Evolutionary conservation across 1,139 yeast species (phyloP).

Genomic region (Zygotorulaspora mrakii): DNA sequence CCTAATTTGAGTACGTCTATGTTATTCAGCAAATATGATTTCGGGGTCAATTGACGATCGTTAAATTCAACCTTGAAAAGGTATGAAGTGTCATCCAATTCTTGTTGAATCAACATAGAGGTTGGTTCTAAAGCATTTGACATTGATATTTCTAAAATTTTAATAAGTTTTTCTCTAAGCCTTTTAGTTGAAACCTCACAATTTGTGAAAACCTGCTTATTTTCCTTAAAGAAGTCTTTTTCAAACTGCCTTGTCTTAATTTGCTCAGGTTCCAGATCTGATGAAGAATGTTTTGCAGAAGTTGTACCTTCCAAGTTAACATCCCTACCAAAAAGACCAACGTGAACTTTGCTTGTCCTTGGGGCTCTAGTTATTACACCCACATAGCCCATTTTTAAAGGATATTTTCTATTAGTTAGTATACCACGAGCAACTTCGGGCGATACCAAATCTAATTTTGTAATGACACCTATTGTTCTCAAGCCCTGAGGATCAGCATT

Average conservation of each 20-base stretch:
- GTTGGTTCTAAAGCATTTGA: conserved; percentile 86
- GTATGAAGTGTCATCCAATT: conserved; percentile 88
- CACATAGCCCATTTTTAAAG: conserved; percentile 92
- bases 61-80: conserved; percentile 94
- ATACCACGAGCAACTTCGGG: conserved; percentile 68
- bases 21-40: conserved; percentile 87
- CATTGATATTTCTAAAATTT: conserved; percentile 87
- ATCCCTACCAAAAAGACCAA: conserved; percentile 20
- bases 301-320: conserved; percentile 35
- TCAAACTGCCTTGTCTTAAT: conserved; percentile 65
- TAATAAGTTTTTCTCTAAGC: conserved; percentile 76
- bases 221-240: conserved; percentile 52
- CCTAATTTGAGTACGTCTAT: conserved; percentile 83
- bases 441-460: conserved; percentile 85
- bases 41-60: conserved; percentile 89
- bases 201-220: conserved; percentile 57
- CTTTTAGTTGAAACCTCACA: conserved; percentile 75
- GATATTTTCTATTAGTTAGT: conserved; percentile 75
- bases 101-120: conserved; percentile 78
- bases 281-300: conserved; percentile 20
- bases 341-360: conserved; percentile 12
- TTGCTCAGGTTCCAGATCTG: conserved; percentile 19
- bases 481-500: conserved; percentile 91
- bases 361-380: conserved; percentile 92
- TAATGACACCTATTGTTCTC: conserved; percentile 92